Evolutionary conservation across 768 basidiomycete species (phyloP).

Genomic region (Agaricus subrufescens): DNA sequence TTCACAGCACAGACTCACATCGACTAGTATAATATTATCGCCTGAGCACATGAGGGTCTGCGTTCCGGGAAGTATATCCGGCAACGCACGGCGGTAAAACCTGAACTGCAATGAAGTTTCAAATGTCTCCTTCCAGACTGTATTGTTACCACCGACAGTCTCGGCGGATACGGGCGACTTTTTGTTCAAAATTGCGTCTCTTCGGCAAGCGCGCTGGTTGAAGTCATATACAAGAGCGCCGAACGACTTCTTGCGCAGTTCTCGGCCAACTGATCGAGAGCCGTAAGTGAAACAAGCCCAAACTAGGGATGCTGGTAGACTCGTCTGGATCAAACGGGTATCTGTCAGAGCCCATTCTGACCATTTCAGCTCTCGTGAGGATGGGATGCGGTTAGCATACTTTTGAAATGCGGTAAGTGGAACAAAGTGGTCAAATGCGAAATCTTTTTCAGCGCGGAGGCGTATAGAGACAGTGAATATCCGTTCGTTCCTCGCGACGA

Average conservation of each 20-base stretch:
- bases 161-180: neutral
- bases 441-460: constrained; percentile 23
- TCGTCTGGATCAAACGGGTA: constrained; percentile 36
- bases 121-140: constrained; percentile 36
- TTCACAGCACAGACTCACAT: constrained; percentile 27
- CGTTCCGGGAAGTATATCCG: constrained; percentile 13
- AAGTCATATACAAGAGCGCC: constrained; percentile 46
- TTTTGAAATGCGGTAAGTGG: constrained; percentile 34
- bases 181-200: neutral
- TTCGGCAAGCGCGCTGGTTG: constrained; percentile 34
- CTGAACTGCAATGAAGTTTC: constrained; percentile 44
- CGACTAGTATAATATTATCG: constrained; percentile 49
- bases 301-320: constrained; percentile 27
- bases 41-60: constrained; percentile 49
- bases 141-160: constrained; percentile 9
- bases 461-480: constrained; percentile 44
- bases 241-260: constrained; percentile 24
- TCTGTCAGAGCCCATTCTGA: constrained; percentile 45
- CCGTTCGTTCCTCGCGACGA: constrained; percentile 33
- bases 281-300: constrained; percentile 60
- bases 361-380: constrained; percentile 33
- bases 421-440: constrained; percentile 36
- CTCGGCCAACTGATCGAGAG: constrained; percentile 24
- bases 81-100: constrained; percentile 23
- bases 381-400: constrained; percentile 10